Base-by-base conservation (phyloP, 1,284 basidiomycete species). In the Amylostereum areolatum region DNA sequence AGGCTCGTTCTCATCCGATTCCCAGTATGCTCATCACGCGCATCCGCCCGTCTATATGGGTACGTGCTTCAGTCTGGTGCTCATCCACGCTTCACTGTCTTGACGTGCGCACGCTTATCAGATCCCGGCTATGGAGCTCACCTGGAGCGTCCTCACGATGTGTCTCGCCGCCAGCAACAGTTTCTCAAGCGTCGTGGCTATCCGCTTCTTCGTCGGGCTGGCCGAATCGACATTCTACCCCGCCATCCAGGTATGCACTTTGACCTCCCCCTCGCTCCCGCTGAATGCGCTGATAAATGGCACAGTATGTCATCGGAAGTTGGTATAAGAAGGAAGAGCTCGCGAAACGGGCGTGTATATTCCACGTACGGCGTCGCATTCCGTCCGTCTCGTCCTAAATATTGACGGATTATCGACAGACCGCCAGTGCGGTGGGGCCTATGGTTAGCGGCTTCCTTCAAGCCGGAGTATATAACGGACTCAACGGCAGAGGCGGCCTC, bases 271-370 rank as follows among this genome's bases (percentile, higher is more conserved):
- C 28, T 3, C 29, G 18, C 35, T 9, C 25, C 10, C 7, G n/a
- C 24, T 9, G 6, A 3, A 10, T 9, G 36, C 9, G 7, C 29
- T 39, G 30, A 3, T 32, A 33, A 25, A n/a, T 3, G 24, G 4
- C 30, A 3, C 29, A 69, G 53, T 71, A 71, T 47, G 66, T 72
- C 29, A 70, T 71, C 28, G 70, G 70, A 3, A 71, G 69, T 47
- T 72, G 70, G 70, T 71, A 71, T 48, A 70, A 71, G 48, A 56
- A 58, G 3, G 68, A 70, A 8, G 70, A 72, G 43, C 61, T 72
- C 0, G 69, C 62, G 3, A 72, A 72, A 54, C 56, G 70, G 35
- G 66, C 68, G 6, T 71, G 70, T 46, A 68, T 71, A 12, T 71
- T 71, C 49, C 70, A 71, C 48, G 68, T 71, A 42, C 6, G 62